A percentile compares a stretch with the other conserved stretches of the same genome.
These are phyloP conservation scores for Calycina herbarum DNA, from an alignment of 2,329 filamentous ascomycete genomes.

Conservation along the genomic window DNA sequence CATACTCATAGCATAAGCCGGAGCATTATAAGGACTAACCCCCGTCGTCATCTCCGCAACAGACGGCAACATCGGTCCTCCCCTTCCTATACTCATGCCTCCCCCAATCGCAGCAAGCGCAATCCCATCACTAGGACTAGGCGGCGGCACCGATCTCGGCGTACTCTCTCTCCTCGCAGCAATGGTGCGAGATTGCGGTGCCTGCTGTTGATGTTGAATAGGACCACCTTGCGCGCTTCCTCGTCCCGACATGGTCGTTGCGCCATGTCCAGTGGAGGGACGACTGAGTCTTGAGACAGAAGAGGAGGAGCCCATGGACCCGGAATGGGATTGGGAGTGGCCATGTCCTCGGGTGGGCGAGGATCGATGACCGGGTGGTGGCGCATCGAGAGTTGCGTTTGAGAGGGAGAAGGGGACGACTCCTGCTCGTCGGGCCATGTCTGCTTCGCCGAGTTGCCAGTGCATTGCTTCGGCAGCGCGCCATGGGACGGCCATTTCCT, in stretches of 20 bases:
- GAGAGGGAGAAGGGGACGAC: slow-evolving; percentile 80
- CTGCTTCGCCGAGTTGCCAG: slow-evolving; percentile 90
- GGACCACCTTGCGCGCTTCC: slow-evolving; percentile 12
- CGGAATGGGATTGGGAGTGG: slow-evolving; percentile 33
- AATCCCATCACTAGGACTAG: slow-evolving; percentile 41
- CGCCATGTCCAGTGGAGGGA: slow-evolving; percentile 26
- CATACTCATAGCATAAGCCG: slow-evolving; percentile 49
- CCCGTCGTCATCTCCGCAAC: slow-evolving; percentile 65
- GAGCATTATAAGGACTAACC: slow-evolving; percentile 60
- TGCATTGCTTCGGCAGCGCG: slow-evolving; percentile 96
- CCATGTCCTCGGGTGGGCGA: slow-evolving; percentile 40
- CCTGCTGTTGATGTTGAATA: slow-evolving; percentile 4
- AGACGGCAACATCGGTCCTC: slow-evolving; percentile 51
- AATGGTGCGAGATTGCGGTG: slow-evolving; percentile 28
- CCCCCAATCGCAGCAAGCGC: slow-evolving; percentile 35
- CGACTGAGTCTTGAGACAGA: slow-evolving; percentile 28
- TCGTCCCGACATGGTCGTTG: slow-evolving; percentile 19
- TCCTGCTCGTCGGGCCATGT: slow-evolving; percentile 91
- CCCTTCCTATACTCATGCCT: slow-evolving; percentile 29
- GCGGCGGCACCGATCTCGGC: slow-evolving; percentile 39
- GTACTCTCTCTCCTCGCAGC: slow-evolving; percentile 38
- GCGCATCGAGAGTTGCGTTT: slow-evolving; percentile 51
- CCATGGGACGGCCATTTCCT: slow-evolving; percentile 95
- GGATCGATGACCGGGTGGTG: slow-evolving; percentile 44
- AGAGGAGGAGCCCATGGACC: slow-evolving; percentile 16